phyloP scores from a whole-genome alignment of 768 basidiomycete species.

The Rhodocollybia butyracea region DNA sequence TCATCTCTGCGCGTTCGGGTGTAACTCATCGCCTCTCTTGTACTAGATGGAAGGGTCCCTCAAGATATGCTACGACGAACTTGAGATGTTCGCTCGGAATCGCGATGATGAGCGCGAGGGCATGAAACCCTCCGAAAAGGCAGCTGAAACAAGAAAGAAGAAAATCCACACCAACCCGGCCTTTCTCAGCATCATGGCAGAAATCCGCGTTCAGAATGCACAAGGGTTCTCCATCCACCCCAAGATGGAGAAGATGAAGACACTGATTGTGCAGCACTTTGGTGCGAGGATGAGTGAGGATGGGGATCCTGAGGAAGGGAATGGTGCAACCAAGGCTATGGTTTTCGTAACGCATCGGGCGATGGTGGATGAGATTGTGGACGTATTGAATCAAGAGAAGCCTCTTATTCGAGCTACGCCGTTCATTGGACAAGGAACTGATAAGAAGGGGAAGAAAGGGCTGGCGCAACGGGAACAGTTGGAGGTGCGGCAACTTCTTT shows the following conservation, averaged over 20 bases:
- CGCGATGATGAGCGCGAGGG: constrained; percentile 27
- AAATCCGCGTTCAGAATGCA: constrained; percentile 58
- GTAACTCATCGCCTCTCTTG: constrained; percentile 5
- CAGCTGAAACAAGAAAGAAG: constrained; percentile 40
- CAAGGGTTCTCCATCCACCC: constrained; percentile 72
- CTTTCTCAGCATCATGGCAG: constrained; percentile 63
- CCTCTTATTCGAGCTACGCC: constrained; percentile 79
- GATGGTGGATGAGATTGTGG: constrained; percentile 89
- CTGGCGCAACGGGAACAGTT: constrained; percentile 90
- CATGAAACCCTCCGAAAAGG: constrained; percentile 23
- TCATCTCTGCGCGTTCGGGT: neutral
- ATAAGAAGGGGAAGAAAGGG: constrained; percentile 85
- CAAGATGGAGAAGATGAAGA: constrained; percentile 84
- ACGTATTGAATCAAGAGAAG: constrained; percentile 67
- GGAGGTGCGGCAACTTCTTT: constrained; percentile 47
- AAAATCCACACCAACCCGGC: constrained; percentile 48
- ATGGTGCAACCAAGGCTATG: constrained; percentile 71
- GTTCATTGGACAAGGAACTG: constrained; percentile 89
- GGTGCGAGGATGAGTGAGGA: constrained; percentile 45
- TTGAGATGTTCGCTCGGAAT: constrained; percentile 47
- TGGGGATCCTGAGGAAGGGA: constrained; percentile 27
- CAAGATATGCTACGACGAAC: constrained; percentile 67
- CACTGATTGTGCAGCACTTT: constrained; percentile 79
- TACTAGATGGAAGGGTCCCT: constrained; percentile 81
- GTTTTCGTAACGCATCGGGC: constrained; percentile 91